These are phyloP conservation scores for Sugiyamaella grinbergsii DNA, from an alignment of 1,139 yeast species.

Conservation along the genomic window DNA sequence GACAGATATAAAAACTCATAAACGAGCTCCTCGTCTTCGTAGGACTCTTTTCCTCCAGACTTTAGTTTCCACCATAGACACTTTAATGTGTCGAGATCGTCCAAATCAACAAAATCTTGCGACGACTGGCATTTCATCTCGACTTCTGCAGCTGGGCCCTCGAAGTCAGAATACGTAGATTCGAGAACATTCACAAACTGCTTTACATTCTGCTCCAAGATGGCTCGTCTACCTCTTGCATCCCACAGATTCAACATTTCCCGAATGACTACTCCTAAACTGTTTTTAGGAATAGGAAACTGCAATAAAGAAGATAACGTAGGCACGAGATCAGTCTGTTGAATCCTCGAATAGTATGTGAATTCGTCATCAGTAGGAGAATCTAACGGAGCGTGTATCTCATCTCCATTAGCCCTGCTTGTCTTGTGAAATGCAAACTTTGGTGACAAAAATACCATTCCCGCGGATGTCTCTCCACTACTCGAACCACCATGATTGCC, in stretches of 20 bases:
- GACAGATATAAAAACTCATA: conserved; percentile 50
- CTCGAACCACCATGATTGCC: conserved; percentile 98
- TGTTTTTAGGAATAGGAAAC: conserved; percentile 83
- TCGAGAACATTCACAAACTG: conserved; percentile 50
- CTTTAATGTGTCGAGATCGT: conserved; percentile 34
- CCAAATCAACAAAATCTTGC: conserved; percentile 25
- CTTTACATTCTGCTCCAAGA: conserved; percentile 59
- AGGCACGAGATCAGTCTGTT: conserved; percentile 89
- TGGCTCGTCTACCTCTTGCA: conserved; percentile 43
- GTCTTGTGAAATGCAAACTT: conserved; percentile 24
- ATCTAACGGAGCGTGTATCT: conserved; percentile 42
- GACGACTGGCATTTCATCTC: conserved; percentile 27
- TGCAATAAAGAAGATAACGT: conserved; percentile 73
- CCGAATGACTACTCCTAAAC: conserved; percentile 69
- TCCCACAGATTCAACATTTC: conserved; percentile 59
- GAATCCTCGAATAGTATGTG: conserved; percentile 55
- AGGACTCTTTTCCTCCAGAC: conserved; percentile 13
- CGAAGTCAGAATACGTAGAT: conserved; percentile 28
- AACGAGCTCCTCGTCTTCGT: conserved; percentile 29
- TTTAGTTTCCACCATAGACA: conserved; percentile 30
- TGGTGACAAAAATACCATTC: conserved; percentile 59
- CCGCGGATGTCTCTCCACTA: conserved; percentile 87
- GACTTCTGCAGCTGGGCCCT: conserved; percentile 7
- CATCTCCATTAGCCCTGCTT: conserved; percentile 1
- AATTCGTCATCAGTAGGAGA: conserved; percentile 51